A percentile compares a stretch with the other conserved stretches of the same genome.
Conservation (phyloP, 1,139 yeast genomes). For the Yamadazyma epiphylla region DNA sequence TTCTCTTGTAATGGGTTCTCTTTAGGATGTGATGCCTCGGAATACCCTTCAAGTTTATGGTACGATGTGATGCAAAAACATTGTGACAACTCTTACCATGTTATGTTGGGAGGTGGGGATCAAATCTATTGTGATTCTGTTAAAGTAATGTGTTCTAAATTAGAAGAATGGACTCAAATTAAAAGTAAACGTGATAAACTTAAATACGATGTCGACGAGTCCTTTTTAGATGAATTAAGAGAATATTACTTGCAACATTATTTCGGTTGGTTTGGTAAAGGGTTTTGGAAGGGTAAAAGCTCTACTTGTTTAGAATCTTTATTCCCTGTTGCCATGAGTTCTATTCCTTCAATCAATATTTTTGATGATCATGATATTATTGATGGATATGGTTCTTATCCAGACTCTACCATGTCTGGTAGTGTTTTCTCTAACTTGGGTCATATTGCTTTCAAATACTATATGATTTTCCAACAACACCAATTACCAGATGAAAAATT, state of each 20-base stretch:
- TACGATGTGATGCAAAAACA: conserved; percentile 74
- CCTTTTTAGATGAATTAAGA: conserved; percentile 52
- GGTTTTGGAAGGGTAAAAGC: conserved; percentile 71
- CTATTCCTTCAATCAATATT: conserved; percentile 80
- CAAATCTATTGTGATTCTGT: conserved; percentile 88
- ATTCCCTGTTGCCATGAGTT: conserved; percentile 73
- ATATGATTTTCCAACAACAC: conserved; percentile 89
- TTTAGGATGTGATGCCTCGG: conserved; percentile 59
- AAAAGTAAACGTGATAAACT: conserved; percentile 36
- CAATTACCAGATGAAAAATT: conserved; percentile 45
- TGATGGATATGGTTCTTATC: conserved; percentile 92
- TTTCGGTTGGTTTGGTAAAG: conserved; percentile 84
- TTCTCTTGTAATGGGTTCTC: conserved; percentile 95
- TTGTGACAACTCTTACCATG: conserved; percentile 63
- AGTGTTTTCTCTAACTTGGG: conserved; percentile 72
- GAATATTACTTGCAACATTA: conserved; percentile 70
- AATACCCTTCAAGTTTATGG: conserved; percentile 79
- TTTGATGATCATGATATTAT: conserved; percentile 92
- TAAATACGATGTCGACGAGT: conserved; percentile 34
- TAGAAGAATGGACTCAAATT: conserved; percentile 62
- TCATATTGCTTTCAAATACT: conserved; percentile 73
- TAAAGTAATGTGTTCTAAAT: conserved; percentile 51
- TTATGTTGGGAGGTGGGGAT: conserved; percentile 97
- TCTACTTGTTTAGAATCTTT: conserved; percentile 64
- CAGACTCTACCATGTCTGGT: conserved; percentile 67